A percentile compares a stretch with the other conserved stretches of the same genome.
These are phyloP conservation scores for Lichtheimia hyalospora DNA, from an alignment of 371 early-diverging fungal genomes.

Conservation along the genomic window DNA sequence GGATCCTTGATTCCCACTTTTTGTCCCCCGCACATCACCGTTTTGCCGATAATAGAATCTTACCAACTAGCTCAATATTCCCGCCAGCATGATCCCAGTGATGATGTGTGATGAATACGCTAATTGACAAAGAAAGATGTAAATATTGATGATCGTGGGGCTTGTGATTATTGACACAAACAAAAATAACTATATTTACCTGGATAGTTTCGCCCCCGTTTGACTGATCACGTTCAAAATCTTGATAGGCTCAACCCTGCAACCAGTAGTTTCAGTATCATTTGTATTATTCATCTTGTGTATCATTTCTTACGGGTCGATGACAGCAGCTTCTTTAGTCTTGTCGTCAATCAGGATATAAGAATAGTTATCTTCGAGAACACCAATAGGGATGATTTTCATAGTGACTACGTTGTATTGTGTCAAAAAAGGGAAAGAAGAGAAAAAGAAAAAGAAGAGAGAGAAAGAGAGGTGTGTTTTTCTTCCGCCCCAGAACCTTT, in stretches of 20 bases:
- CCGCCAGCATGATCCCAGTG: conserved; percentile 85
- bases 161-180: conserved; percentile 16
- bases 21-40: conserved; percentile 5
- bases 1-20: conserved; percentile 12
- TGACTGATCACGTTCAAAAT: conserved; percentile 39
- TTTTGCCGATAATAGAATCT: conserved; percentile 12
- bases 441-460: neutral
- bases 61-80: conserved; percentile 61
- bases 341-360: conserved; percentile 76
- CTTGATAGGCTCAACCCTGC: conserved; percentile 53
- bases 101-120: conserved; percentile 77
- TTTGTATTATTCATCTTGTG: neutral
- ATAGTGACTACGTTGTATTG: conserved; percentile 2
- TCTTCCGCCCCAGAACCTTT: too few species aligned
- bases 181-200: conserved; percentile 19
- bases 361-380: conserved; percentile 53
- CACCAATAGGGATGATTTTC: conserved; percentile 31
- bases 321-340: conserved; percentile 58
- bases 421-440: neutral
- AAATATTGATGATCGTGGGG: neutral
- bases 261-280: neutral
- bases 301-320: conserved; percentile 45
- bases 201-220: conserved; percentile 52
- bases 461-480: neutral
- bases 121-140: conserved; percentile 15